Percentiles rank a stretch among this genome's conserved stretches.
phyloP scores from a whole-genome alignment of 805 yeast species.

The Teunomyces lycoperdinae region DNA sequence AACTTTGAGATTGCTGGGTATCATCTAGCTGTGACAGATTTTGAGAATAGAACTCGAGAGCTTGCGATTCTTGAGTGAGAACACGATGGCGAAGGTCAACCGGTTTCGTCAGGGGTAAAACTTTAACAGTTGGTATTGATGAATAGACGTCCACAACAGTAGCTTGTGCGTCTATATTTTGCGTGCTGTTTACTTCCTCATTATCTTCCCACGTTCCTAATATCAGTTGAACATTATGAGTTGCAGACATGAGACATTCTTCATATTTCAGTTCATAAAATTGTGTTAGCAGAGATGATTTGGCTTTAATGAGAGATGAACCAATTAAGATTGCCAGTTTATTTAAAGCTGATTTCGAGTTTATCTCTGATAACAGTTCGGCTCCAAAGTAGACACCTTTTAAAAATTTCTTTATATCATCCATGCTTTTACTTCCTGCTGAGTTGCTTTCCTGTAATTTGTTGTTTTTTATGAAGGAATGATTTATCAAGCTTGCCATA shows the following conservation, averaged over 20 bases:
- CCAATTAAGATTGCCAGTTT: conserved; percentile 9
- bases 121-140: neutral
- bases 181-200: neutral
- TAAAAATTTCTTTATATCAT: conserved; percentile 5
- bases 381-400: neutral
- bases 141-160: neutral
- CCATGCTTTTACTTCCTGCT: conserved; percentile 6
- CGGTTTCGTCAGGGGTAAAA: neutral
- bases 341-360: conserved; percentile 1
- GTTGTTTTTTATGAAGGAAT: conserved; percentile 15
- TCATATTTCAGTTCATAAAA: conserved; percentile 3
- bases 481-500: conserved; percentile 11
- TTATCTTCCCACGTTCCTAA: conserved; percentile 6
- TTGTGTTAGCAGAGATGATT: conserved; percentile 1
- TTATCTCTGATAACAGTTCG: neutral
- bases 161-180: neutral
- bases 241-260: neutral
- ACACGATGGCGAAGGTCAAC: neutral
- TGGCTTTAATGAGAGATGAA: conserved; percentile 12
- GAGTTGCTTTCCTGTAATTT: conserved; percentile 12
- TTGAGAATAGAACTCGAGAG: neutral
- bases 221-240: conserved; percentile 3
- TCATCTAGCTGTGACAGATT: neutral
- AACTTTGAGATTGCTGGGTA: neutral
- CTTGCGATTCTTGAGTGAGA: neutral